phyloP scores from a whole-genome alignment of 2,329 filamentous ascomycete genomes.

The Nemania abortiva region DNA sequence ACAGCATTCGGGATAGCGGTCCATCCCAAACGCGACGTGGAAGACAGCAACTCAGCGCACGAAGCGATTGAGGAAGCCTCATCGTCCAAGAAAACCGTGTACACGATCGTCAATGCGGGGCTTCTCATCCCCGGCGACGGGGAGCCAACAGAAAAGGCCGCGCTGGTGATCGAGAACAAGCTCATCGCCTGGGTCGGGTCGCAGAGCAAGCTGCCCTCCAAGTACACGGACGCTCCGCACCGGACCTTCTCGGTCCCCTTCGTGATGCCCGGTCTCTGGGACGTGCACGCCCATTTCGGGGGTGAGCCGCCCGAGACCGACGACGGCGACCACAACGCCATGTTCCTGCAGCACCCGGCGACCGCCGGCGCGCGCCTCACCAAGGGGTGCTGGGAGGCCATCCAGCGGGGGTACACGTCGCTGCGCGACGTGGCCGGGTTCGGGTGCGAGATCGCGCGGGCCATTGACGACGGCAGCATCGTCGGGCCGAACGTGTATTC shows the following conservation, averaged over 20 bases:
- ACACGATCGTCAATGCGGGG: conserved; percentile 52
- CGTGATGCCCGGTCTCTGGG: conserved; percentile 54
- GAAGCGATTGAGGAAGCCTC: not conserved
- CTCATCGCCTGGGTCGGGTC: conserved; percentile 56
- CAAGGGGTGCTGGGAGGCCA: conserved; percentile 53
- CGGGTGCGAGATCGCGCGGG: conserved; percentile 51
- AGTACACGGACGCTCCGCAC: conserved; percentile 49
- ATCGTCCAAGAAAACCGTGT: conserved; percentile 46
- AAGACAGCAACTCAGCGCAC: conserved; percentile 18
- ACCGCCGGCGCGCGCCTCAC: conserved; percentile 51
- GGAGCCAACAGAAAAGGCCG: conserved; percentile 50
- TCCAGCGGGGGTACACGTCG: conserved; percentile 56
- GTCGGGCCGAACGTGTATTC: conserved; percentile 53
- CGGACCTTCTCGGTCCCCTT: conserved; percentile 47
- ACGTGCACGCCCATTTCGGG: conserved; percentile 52
- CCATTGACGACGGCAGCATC: conserved; percentile 51
- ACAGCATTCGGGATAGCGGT: conserved; percentile 50
- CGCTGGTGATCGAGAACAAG: conserved; percentile 54
- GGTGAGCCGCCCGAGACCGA: conserved; percentile 41
- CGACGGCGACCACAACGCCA: conserved; percentile 34
- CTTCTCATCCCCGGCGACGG: conserved; percentile 56
- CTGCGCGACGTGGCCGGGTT: conserved; percentile 52
- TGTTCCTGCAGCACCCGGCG: conserved; percentile 51
- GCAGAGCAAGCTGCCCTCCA: conserved; percentile 45
- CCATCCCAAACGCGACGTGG: conserved; percentile 38